A percentile compares a stretch with the other conserved stretches of the same genome.
phyloP scores from a whole-genome alignment of 2,329 filamentous ascomycete genomes.

The Fusarium sp. region DNA sequence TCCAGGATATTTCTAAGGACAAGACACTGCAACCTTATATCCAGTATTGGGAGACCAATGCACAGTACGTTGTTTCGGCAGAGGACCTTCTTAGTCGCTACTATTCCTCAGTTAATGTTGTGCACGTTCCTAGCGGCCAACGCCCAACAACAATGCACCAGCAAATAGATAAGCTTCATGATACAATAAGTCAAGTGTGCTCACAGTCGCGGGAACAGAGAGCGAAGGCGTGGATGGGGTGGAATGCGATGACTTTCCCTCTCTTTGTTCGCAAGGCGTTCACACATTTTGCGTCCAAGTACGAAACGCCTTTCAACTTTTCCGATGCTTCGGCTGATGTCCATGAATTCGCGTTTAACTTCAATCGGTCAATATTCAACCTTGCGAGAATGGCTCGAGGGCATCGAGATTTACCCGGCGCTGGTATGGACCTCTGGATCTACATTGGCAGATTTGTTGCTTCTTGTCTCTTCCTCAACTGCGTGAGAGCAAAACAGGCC shows the following conservation, averaged over 20 bases:
- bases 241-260: not conserved
- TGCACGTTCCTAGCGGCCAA: not conserved
- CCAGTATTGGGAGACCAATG: not conserved
- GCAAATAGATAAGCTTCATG: not conserved
- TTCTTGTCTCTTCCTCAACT: not conserved
- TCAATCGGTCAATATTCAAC: not conserved
- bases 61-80: rapidly evolving
- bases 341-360: too few relatives aligned
- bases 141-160: not conserved
- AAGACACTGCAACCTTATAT: not conserved
- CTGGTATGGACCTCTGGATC: not conserved
- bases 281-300: not conserved
- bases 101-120: not conserved
- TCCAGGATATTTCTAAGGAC: rapidly evolving
- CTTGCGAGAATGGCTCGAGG: not conserved
- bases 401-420: not conserved
- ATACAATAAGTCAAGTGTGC: rapidly evolving
- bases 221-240: rapidly evolving
- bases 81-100: not conserved
- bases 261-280: not conserved
- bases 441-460: not conserved
- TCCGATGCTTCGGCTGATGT: too few relatives aligned
- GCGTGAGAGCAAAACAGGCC: not conserved
- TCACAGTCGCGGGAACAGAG: rapidly evolving
- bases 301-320: not conserved